Evolutionary conservation across 345 rosid species (phyloP).

Genomic region (Pseudoturritis turrita): DNA sequence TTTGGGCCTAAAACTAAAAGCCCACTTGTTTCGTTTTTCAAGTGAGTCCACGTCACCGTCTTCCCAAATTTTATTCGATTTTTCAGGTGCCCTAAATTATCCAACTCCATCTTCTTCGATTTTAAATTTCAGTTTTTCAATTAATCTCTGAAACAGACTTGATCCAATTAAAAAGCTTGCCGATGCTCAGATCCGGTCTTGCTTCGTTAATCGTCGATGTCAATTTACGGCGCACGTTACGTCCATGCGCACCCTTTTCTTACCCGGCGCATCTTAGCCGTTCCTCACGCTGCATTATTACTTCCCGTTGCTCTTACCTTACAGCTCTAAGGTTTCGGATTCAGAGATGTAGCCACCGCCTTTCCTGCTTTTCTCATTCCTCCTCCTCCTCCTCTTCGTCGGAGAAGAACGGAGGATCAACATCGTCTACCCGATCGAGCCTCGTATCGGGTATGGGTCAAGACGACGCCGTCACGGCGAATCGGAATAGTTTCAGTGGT

Average conservation of each 20-base stretch:
- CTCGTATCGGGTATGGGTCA: constrained; percentile 40
- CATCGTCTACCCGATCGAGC: constrained; percentile 27
- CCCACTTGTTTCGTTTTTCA: neutral
- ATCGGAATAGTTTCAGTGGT: constrained; percentile 21
- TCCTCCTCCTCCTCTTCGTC: constrained; percentile 14
- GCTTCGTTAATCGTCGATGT: constrained; percentile 15
- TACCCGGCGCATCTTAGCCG: constrained; percentile 35
- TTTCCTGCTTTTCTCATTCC: constrained; percentile 1
- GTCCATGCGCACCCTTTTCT: constrained; percentile 16
- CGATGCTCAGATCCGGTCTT: constrained; percentile 32
- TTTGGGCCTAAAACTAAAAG: constrained; percentile 4
- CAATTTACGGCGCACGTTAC: constrained; percentile 33
- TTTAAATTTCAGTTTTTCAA: neutral
- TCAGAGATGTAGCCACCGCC: neutral
- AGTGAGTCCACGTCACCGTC: neutral
- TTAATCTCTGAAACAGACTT: neutral
- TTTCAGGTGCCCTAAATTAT: neutral
- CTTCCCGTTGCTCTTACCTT: constrained; percentile 1
- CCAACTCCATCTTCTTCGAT: neutral
- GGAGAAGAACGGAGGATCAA: constrained; percentile 12
- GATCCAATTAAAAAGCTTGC: neutral
- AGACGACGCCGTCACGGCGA: constrained; percentile 33
- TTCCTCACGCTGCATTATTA: neutral
- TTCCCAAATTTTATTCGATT: neutral
- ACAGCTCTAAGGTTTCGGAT: constrained; percentile 8